phyloP scores from a whole-genome alignment of 2,329 filamentous ascomycete species.

The Intubia oerlemansii region DNA sequence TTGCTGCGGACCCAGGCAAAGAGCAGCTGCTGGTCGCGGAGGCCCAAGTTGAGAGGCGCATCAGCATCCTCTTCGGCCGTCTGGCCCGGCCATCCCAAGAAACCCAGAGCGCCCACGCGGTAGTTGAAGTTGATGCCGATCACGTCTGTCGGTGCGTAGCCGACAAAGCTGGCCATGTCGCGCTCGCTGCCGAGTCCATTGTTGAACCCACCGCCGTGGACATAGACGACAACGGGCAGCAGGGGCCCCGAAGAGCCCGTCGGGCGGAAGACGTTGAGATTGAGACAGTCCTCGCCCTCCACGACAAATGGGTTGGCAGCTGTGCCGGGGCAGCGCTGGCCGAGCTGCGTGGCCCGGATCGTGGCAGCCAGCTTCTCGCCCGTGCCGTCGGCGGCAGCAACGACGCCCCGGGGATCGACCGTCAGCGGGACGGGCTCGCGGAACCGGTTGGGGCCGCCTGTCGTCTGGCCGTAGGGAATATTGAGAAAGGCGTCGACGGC shows the following conservation, averaged over 20 bases:
- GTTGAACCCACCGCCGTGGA: constrained; percentile 44
- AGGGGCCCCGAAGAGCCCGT: constrained; percentile 5
- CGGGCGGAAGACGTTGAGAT: constrained; percentile 25
- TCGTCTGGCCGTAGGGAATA: constrained; percentile 25
- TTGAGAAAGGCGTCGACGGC: constrained; percentile 25
- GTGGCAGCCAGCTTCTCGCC: neutral
- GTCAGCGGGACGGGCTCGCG: constrained; percentile 16
- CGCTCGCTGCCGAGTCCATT: constrained; percentile 29
- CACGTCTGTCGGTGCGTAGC: constrained; percentile 28
- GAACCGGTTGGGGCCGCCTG: constrained; percentile 22
- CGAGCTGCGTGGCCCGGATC: constrained; percentile 4
- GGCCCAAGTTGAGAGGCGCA: constrained; percentile 41
- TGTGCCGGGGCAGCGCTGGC: constrained; percentile 7
- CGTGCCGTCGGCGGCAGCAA: neutral
- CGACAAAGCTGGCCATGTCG: constrained; percentile 39
- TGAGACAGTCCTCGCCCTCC: constrained; percentile 28
- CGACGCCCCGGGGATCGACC: constrained; percentile 1
- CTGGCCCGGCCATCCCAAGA: constrained; percentile 35
- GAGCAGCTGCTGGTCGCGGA: constrained; percentile 37
- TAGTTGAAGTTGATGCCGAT: constrained; percentile 41
- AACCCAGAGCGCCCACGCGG: constrained; percentile 46
- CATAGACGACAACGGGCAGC: constrained; percentile 33
- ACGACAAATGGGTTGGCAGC: constrained; percentile 4
- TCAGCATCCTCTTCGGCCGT: neutral
- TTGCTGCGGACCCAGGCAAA: constrained; percentile 40